These are phyloP conservation scores for Ettlia oleoabundans DNA, from an alignment of 139 green algal genomes.

Conservation along the genomic window DNA sequence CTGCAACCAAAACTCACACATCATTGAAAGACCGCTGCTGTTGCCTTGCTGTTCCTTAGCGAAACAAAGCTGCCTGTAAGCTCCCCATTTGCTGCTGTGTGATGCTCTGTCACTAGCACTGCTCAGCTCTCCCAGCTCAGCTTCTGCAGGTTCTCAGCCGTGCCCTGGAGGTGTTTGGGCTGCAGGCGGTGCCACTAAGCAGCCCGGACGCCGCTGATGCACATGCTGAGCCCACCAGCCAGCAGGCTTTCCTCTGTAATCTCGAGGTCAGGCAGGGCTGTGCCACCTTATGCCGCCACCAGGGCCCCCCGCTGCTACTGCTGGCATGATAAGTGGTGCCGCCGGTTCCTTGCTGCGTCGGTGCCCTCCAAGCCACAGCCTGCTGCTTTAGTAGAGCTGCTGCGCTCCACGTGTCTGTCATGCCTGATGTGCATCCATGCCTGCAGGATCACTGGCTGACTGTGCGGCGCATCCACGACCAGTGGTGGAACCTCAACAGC, in stretches of 20 bases:
- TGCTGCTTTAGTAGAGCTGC: neutral
- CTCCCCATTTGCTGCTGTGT: no score
- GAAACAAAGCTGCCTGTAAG: no score
- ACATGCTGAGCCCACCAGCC: conserved; percentile 51
- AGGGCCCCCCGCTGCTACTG: neutral
- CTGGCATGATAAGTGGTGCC: neutral
- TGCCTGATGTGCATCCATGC: neutral
- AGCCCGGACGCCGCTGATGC: conserved; percentile 45
- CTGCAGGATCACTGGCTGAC: conserved; percentile 89
- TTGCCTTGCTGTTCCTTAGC: no score
- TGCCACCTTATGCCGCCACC: neutral
- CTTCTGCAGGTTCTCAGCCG: conserved; percentile 68
- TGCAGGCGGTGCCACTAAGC: conserved; percentile 56
- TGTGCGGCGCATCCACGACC: conserved; percentile 59
- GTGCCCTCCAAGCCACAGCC: neutral
- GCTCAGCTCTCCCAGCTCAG: neutral
- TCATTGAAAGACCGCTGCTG: no score
- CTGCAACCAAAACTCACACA: no score
- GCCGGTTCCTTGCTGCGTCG: neutral
- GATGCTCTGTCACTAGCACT: neutral
- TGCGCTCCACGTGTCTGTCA: neutral
- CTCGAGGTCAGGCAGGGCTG: conserved; percentile 40
- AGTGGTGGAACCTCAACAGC: conserved; percentile 78
- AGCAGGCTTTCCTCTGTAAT: conserved; percentile 88
- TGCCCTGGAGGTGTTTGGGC: conserved; percentile 75